Conservation (phyloP, 2,329 filamentous ascomycete genomes). For the Xylariales sp. region DNA sequence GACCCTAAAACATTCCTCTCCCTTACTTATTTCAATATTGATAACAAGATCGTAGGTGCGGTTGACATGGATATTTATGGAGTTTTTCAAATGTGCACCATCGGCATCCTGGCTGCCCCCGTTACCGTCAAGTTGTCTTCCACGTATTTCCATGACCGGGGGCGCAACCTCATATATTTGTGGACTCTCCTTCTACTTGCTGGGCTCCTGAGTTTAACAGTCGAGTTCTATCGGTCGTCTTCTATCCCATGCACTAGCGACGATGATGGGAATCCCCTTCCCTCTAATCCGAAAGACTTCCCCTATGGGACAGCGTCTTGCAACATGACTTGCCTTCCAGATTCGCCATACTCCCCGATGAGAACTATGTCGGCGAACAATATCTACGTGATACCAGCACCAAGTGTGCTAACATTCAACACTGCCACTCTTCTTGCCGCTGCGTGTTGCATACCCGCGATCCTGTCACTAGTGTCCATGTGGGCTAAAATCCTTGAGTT, state of each 20-base stretch:
- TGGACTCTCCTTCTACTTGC: conserved; percentile 60
- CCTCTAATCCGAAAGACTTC: conserved; percentile 27
- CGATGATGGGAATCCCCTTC: conserved; percentile 24
- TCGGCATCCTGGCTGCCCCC: conserved; percentile 61
- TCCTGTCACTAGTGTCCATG: conserved; percentile 57
- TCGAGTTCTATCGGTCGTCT: conserved; percentile 59
- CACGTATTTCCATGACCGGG: conserved; percentile 61
- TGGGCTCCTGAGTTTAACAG: conserved; percentile 55
- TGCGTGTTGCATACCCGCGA: conserved; percentile 61
- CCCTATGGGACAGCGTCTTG: conserved; percentile 34
- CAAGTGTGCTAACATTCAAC: conserved; percentile 50
- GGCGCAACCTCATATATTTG: conserved; percentile 61
- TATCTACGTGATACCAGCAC: conserved; percentile 59
- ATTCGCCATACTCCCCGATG: conserved; percentile 9
- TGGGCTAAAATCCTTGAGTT: conserved; percentile 61
- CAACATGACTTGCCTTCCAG: conserved; percentile 39
- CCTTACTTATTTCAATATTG: too few relatives aligned
- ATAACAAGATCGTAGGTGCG: conserved; percentile 1
- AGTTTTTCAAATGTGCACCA: conserved; percentile 62
- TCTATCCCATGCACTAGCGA: conserved; percentile 37
- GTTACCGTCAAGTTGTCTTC: conserved; percentile 55
- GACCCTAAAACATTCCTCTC: too few relatives aligned
- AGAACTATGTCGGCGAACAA: conserved; percentile 46
- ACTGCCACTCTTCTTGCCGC: conserved; percentile 57
- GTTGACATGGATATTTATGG: conserved; percentile 53